Conservation (phyloP, 1,284 basidiomycete genomes). For the Trichosporon asahii region DNA sequence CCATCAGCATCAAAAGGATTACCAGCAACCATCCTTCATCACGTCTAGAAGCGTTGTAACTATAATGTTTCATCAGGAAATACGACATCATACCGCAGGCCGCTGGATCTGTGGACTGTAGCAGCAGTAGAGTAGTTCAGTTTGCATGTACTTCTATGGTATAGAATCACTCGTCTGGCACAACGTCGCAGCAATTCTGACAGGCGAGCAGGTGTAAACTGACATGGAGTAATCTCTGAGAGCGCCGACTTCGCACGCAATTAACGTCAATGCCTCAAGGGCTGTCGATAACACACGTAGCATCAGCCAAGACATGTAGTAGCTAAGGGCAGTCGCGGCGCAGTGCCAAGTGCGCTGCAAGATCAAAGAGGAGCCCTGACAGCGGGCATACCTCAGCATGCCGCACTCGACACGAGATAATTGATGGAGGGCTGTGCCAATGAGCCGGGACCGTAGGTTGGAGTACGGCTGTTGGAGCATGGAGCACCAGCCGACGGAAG, state of each 20-base stretch:
- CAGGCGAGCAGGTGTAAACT: too few relatives aligned
- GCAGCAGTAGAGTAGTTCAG: conserved; percentile 6
- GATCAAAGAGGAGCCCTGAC: neutral
- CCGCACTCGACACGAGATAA: conserved; percentile 1
- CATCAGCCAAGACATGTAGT: neutral
- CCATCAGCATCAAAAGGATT: conserved; percentile 7
- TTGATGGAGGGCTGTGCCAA: neutral
- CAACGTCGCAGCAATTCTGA: neutral
- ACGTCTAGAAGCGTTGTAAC: conserved; percentile 3
- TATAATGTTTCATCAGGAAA: conserved; percentile 3
- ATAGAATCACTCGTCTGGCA: neutral
- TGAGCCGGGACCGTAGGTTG: neutral
- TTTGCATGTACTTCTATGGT: conserved; percentile 1
- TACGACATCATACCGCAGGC: neutral
- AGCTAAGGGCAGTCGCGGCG: neutral
- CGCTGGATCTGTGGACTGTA: neutral
- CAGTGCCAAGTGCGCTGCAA: neutral
- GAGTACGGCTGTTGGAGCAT: neutral
- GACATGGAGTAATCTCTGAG: too few relatives aligned
- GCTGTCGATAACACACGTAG: neutral
- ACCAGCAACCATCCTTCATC: neutral
- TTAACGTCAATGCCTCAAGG: neutral
- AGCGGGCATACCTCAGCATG: neutral
- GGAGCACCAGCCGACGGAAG: neutral
- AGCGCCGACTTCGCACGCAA: too few relatives aligned